Conservation (phyloP, 2,329 filamentous ascomycete species). For the Cercospora sp. region DNA sequence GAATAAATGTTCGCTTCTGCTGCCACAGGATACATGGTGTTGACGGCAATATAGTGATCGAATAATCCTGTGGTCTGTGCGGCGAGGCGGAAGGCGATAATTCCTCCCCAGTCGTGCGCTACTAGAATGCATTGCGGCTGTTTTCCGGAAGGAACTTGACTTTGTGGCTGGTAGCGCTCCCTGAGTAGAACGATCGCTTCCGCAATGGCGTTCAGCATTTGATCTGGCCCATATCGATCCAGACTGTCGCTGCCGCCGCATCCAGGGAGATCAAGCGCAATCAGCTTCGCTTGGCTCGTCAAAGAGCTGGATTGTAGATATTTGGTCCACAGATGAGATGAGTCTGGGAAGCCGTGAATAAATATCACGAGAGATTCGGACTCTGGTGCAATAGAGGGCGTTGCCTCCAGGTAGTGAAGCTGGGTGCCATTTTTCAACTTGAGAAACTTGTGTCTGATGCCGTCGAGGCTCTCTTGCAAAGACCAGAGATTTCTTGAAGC, state of each 20-base stretch:
- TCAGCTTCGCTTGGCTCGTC: constrained; percentile 46
- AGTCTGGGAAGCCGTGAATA: constrained; percentile 56
- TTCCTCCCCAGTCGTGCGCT: constrained; percentile 50
- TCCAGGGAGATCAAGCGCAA: constrained; percentile 60
- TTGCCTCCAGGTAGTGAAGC: constrained; percentile 54
- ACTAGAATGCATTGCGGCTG: constrained; percentile 44
- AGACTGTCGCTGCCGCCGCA: constrained; percentile 59
- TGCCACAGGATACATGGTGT: constrained; percentile 46
- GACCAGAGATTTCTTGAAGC: constrained; percentile 57
- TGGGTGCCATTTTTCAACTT: constrained; percentile 51
- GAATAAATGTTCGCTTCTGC: constrained; percentile 18
- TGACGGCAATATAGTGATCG: constrained; percentile 57
- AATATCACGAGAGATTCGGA: constrained; percentile 20
- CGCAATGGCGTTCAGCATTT: constrained; percentile 54
- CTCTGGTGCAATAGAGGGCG: background rate
- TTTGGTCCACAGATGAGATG: constrained; percentile 56
- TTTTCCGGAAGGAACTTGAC: background rate
- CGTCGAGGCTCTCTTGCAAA: constrained; percentile 48
- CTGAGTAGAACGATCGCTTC: constrained; percentile 56
- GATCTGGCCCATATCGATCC: constrained; percentile 50
- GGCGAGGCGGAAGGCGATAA: constrained; percentile 57
- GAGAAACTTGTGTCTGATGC: constrained; percentile 54
- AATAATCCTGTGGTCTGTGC: constrained; percentile 58
- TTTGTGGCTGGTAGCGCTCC: constrained; percentile 42
- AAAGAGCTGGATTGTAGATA: constrained; percentile 45